Evolutionary conservation across 1,139 yeast species (phyloP).

Genomic region (Kodamaea fungicola): DNA sequence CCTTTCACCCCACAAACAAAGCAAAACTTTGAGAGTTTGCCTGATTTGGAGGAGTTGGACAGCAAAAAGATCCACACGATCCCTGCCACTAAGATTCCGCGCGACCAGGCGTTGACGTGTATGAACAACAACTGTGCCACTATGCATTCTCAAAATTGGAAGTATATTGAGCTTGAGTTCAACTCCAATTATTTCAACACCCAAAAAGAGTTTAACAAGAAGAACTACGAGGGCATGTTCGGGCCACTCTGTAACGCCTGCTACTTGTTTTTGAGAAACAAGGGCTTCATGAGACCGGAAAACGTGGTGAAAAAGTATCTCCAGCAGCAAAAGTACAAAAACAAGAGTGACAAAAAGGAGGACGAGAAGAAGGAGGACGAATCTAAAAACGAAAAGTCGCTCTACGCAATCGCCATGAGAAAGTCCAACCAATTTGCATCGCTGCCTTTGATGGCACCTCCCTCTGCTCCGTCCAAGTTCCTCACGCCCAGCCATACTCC

Average conservation of each 20-base stretch:
- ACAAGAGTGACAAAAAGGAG: constrained; percentile 29
- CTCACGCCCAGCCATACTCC: constrained; percentile 46
- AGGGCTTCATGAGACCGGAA: constrained; percentile 53
- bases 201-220: constrained; percentile 38
- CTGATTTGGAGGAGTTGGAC: constrained; percentile 45
- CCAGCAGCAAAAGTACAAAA: constrained; percentile 45
- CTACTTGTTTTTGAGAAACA: constrained; percentile 43
- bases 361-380: constrained; percentile 10
- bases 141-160: constrained; percentile 41
- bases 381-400: constrained; percentile 6
- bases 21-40: constrained; percentile 38
- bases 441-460: constrained; percentile 21
- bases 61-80: constrained; percentile 45
- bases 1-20: constrained; percentile 39
- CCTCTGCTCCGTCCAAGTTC: constrained; percentile 22
- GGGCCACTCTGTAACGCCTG: constrained; percentile 54
- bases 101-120: constrained; percentile 41
- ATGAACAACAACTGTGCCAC: constrained; percentile 45
- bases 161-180: constrained; percentile 44
- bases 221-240: constrained; percentile 46
- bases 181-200: constrained; percentile 39
- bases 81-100: constrained; percentile 35
- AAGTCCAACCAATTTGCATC: constrained; percentile 22
- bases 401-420: constrained; percentile 17
- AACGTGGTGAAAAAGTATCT: constrained; percentile 46